Evolutionary conservation across 257 asterid species (phyloP).

Genomic region (Nicotiana knightiana): DNA sequence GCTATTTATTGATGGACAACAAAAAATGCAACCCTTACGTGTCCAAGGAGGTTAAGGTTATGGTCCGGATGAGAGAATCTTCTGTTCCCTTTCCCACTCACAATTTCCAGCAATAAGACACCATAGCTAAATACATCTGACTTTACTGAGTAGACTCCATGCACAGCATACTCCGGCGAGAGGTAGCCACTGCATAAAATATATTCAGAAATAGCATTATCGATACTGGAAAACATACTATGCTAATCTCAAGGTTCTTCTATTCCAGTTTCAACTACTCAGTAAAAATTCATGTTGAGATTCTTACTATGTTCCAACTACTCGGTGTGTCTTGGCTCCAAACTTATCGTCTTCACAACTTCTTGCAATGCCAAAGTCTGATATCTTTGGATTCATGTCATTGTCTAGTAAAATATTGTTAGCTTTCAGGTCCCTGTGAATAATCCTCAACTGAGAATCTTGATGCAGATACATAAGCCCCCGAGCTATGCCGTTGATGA

Average conservation of each 20-base stretch:
- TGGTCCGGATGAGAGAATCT: constrained; percentile 17
- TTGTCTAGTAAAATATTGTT: constrained; percentile 27
- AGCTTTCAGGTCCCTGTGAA: constrained; percentile 31
- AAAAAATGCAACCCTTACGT: constrained; percentile 17
- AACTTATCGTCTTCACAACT: constrained; percentile 27
- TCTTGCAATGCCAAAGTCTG: constrained; percentile 32
- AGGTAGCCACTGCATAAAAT: constrained; percentile 26
- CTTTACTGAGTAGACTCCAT: constrained; percentile 30
- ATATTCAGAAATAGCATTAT: background rate
- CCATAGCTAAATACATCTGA: constrained; percentile 34
- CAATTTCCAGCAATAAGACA: constrained; percentile 26
- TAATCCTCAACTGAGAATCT: constrained; percentile 32
- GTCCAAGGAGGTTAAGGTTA: constrained; percentile 26
- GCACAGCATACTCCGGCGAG: constrained; percentile 32
- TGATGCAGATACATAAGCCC: constrained; percentile 35
- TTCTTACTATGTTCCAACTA: constrained; percentile 35
- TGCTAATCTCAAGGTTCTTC: background rate
- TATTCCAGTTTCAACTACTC: background rate
- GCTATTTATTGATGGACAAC: background rate
- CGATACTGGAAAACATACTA: background rate
- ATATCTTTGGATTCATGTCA: constrained; percentile 35
- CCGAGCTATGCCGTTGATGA: constrained; percentile 33
- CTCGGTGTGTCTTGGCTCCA: constrained; percentile 30
- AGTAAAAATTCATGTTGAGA: background rate
- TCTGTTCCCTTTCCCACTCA: constrained; percentile 26